A percentile compares a stretch with the other conserved stretches of the same genome.
Conservation (phyloP, 495 filamentous ascomycete species). For the Patellaria atrata region DNA sequence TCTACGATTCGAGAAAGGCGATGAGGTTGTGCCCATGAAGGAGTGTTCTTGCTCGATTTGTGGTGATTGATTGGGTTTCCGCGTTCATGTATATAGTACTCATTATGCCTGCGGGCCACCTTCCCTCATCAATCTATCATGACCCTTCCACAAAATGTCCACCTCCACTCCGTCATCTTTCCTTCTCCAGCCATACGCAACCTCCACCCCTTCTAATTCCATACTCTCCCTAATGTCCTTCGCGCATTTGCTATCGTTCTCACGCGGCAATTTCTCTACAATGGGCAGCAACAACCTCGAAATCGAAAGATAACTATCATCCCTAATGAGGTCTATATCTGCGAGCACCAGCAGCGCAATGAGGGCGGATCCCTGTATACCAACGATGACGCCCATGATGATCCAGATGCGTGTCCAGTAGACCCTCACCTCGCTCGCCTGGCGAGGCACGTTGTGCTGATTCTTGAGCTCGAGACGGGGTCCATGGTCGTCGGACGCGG, state of each 20-base stretch:
- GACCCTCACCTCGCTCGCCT: slow-evolving; percentile 13
- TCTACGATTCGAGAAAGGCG: too few relatives aligned
- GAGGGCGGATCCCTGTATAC: slow-evolving; percentile 15
- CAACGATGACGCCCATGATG: slow-evolving; percentile 9
- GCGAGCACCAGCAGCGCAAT: slow-evolving; percentile 11
- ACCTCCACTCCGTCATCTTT: slow-evolving; percentile 3
- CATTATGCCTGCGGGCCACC: too few relatives aligned
- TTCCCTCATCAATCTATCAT: too few relatives aligned
- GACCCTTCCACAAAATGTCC: too few relatives aligned
- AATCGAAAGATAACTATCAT: slow-evolving; percentile 15
- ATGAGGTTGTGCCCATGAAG: too few relatives aligned
- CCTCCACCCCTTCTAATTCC: slow-evolving; percentile 10
- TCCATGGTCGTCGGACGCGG: slow-evolving; percentile 17
- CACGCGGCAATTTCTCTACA: slow-evolving; percentile 12
- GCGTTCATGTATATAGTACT: too few relatives aligned
- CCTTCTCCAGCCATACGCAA: slow-evolving; percentile 18
- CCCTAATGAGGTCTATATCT: slow-evolving; percentile 16
- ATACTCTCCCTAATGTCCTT: slow-evolving; percentile 16
- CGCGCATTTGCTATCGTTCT: slow-evolving; percentile 10
- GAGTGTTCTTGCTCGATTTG: too few relatives aligned
- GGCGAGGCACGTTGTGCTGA: slow-evolving; percentile 7
- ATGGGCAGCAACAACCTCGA: slow-evolving; percentile 17
- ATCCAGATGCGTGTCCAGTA: slow-evolving; percentile 14
- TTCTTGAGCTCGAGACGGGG: slow-evolving; percentile 7
- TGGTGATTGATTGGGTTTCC: too few relatives aligned